These are phyloP conservation scores for Phytophthora melonis DNA, from an alignment of 352 stramenopile species.

Conservation along the genomic window DNA sequence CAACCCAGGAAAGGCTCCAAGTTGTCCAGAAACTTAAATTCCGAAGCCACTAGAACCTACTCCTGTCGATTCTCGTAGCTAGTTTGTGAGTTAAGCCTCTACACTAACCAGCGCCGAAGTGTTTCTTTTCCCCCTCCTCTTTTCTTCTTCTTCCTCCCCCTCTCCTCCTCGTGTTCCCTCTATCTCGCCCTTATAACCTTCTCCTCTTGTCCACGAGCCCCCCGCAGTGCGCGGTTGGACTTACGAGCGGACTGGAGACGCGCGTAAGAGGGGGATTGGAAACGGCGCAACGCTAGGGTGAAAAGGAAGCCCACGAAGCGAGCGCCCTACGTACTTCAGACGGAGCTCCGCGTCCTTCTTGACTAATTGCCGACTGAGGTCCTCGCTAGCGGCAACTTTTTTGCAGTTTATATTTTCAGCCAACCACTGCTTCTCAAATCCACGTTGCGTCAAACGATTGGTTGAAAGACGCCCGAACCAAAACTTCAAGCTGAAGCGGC, in stretches of 20 bases:
- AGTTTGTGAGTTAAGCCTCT: conserved; percentile 11
- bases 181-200: conserved; percentile 16
- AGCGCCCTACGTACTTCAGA: not conserved
- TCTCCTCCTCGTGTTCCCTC: conserved; percentile 6
- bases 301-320: not conserved
- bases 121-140: not conserved
- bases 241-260: conserved; percentile 25
- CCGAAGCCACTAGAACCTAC: conserved; percentile 2
- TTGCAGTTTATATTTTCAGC: conserved; percentile 11
- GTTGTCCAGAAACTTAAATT: conserved; percentile 12
- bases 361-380: conserved; percentile 18
- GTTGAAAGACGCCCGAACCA: not conserved
- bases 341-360: conserved; percentile 12
- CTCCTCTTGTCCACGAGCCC: conserved; percentile 24
- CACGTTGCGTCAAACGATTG: conserved; percentile 16
- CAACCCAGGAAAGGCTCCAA: conserved; percentile 6
- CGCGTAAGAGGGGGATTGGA: not conserved
- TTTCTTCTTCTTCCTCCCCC: not conserved
- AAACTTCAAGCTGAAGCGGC: conserved; percentile 11
- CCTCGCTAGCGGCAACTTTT: conserved; percentile 7
- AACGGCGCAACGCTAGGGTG: conserved; percentile 5
- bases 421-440: not conserved
- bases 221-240: conserved; percentile 24
- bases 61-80: conserved; percentile 14
- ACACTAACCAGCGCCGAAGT: conserved; percentile 22